Evolutionary conservation across 805 yeast species (phyloP), one percentile per base, ranked within the genome.

Genomic region (Teunomyces pallodes): DNA sequence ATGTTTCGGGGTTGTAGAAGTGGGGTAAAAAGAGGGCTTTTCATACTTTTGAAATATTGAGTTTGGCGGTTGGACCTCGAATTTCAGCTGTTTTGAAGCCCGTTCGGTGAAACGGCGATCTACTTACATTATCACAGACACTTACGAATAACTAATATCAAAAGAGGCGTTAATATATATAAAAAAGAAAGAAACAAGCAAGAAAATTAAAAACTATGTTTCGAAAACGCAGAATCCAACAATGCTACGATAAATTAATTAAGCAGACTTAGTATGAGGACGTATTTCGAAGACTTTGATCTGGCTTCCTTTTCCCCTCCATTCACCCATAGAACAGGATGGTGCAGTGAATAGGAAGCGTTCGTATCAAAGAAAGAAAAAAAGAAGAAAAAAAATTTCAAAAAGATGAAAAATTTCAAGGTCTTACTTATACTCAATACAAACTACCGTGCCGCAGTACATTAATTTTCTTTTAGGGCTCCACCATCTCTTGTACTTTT

Each of bases 321-420:
- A 65, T 45, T 65, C 70, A 62, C 53, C 58, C 69, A 65, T 60
- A 54, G 48, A 51, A 45, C 36, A 46, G 59, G 58, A 64, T 59
- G 70, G 71, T 65, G 71, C 71, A 66, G 71, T 66, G 71, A 66
- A 66, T 66, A 64, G 71, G 66, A 64, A 54, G 66, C 71, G 50
- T 61, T 59, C 66, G 70, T 64, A 65, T 64, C 69, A 62, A 62
- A 59, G 69, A 64, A 57, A 51, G 56, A 55, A 56, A 50, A 41
- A 48, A 20, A 46, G 48, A 52, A 49, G 35, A 27, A 41, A 46
- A 28, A n/a, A 5, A 9, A 13, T 9, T 20, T 12, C 10, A 20
- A 24, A 40, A 16, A 9, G 16, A 33, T 28, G 45, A n/a, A 36
- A 36, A 16, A 17, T 7, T n/a, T 36, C 27, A 12, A 12, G 2